Evolutionary conservation across 2,329 filamentous ascomycete genomes (phyloP).

Genomic region (Xylaria multiplex): DNA sequence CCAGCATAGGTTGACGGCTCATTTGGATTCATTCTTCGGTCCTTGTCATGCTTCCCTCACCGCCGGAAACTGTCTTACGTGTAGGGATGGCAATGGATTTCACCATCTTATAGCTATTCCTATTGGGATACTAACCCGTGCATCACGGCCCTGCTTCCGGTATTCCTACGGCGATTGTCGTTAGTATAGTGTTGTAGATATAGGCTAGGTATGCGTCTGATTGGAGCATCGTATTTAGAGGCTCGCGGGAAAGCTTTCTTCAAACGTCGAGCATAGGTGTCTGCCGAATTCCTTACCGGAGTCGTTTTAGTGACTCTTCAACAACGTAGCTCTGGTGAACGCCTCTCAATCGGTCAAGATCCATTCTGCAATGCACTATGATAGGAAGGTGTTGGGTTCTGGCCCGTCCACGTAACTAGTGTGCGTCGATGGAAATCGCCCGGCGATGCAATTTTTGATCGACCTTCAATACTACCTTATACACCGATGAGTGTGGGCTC

Average conservation of each 20-base stretch:
- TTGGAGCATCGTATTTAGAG: conserved; percentile 12
- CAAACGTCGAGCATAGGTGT: background rate
- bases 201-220: conserved; percentile 8
- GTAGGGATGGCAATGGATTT: conserved; percentile 11
- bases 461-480: conserved; percentile 1
- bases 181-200: conserved; percentile 10
- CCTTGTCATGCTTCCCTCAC: conserved; percentile 28
- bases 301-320: background rate
- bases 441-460: conserved; percentile 6
- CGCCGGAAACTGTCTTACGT: conserved; percentile 22
- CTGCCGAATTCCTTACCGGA: conserved; percentile 13
- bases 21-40: conserved; percentile 7
- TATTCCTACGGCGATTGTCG: background rate
- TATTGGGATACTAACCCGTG: conserved; percentile 13
- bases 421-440: background rate
- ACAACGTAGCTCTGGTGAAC: background rate
- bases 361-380: conserved; percentile 25
- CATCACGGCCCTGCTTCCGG: conserved; percentile 31
- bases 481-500: conserved; percentile 3
- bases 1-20: conserved; percentile 8
- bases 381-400: conserved; percentile 31
- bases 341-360: conserved; percentile 5
- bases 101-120: conserved; percentile 15
- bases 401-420: background rate
- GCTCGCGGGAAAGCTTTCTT: background rate